These are phyloP conservation scores for Xerocomus potaroensis DNA, from an alignment of 768 basidiomycete species.

Conservation along the genomic window DNA sequence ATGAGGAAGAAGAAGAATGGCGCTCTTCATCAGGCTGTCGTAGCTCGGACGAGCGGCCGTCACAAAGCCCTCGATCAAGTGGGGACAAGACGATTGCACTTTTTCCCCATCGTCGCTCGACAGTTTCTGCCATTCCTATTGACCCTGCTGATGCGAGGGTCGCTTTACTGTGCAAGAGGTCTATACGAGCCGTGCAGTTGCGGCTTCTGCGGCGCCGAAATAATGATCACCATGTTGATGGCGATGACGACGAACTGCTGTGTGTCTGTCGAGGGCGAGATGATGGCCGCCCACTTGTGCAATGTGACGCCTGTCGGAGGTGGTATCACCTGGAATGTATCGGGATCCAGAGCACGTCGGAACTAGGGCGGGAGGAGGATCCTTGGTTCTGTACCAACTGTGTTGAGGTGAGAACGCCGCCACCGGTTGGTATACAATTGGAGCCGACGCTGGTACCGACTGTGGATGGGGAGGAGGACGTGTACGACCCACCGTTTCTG, in stretches of 20 bases:
- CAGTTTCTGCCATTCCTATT: constrained; percentile 42
- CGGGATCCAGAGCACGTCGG: constrained; percentile 57
- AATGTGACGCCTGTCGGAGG: constrained; percentile 73
- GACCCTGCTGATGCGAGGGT: constrained; percentile 76
- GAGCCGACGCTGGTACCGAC: constrained; percentile 73
- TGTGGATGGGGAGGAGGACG: constrained; percentile 35
- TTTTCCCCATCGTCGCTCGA: constrained; percentile 21
- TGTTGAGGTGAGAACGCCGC: constrained; percentile 45
- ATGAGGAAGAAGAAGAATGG: constrained; percentile 39
- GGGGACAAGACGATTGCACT: constrained; percentile 62
- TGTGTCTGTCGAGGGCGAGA: constrained; percentile 68
- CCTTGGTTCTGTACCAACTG: constrained; percentile 67
- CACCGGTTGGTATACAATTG: constrained; percentile 31
- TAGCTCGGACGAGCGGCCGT: constrained; percentile 13
- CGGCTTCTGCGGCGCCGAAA: constrained; percentile 41
- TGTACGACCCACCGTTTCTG: constrained; percentile 57
- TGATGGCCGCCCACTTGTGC: constrained; percentile 73
- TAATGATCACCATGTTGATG: constrained; percentile 32
- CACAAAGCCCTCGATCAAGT: constrained; percentile 29
- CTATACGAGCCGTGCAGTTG: constrained; percentile 56
- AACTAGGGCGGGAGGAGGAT: constrained; percentile 73
- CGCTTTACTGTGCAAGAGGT: constrained; percentile 68
- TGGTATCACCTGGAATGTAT: constrained; percentile 86
- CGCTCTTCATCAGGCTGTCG: constrained; percentile 9
- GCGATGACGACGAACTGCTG: constrained; percentile 46